Percentiles rank a stretch among this genome's conserved stretches.
phyloP scores from a whole-genome alignment of 2,329 filamentous ascomycete species.

The Cryphonectria naterciae region DNA sequence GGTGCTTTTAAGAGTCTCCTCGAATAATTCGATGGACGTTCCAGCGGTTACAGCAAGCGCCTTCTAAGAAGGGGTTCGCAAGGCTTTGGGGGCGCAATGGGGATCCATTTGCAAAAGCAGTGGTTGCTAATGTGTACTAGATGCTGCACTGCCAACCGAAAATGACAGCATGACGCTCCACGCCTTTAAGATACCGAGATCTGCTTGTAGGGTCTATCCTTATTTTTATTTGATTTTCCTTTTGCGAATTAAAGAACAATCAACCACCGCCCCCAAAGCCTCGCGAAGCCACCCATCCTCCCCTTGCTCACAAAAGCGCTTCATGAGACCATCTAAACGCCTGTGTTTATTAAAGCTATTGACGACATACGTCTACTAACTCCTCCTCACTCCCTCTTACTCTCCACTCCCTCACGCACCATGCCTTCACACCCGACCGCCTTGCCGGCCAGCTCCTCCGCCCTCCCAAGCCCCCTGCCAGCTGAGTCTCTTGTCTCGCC shows the following conservation, averaged over 20 bases:
- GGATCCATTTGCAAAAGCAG: background rate
- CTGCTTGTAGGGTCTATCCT: background rate
- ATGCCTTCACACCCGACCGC: conserved; percentile 71
- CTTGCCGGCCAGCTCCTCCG: conserved; percentile 67
- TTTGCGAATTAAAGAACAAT: too few relatives aligned
- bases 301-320: background rate
- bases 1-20: too few relatives aligned
- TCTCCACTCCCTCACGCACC: conserved; percentile 63
- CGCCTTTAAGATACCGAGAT: background rate
- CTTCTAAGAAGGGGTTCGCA: background rate
- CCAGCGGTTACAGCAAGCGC: background rate
- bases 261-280: too few relatives aligned
- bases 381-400: conserved; percentile 35
- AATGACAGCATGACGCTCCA: background rate
- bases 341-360: background rate
- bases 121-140: background rate
- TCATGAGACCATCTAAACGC: background rate
- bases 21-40: too few relatives aligned
- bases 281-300: too few relatives aligned
- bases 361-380: background rate
- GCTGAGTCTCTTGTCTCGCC: conserved; percentile 58
- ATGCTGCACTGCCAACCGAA: background rate
- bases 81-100: background rate
- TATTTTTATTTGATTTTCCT: too few relatives aligned
- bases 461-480: conserved; percentile 61